A percentile compares a stretch with the other conserved stretches of the same genome.
phyloP scores from a whole-genome alignment of 1,284 basidiomycete species.

The Puccinia triticina region DNA sequence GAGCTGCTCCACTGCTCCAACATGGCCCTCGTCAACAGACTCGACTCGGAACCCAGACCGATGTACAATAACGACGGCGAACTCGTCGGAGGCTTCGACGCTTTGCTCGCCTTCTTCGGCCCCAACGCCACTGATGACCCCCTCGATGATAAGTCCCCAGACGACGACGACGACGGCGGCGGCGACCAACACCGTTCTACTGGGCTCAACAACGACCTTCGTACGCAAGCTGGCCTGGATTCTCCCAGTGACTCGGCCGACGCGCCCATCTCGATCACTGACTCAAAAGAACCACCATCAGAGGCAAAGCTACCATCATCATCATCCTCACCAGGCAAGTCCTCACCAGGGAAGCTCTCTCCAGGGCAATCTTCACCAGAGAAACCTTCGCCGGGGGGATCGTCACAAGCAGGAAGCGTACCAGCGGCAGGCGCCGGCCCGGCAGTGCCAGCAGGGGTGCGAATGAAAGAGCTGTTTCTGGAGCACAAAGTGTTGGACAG shows the following conservation, averaged over 20 bases:
- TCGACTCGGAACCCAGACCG: slow-evolving; percentile 64
- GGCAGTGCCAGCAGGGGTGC: slow-evolving; percentile 66
- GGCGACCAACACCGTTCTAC: too few relatives aligned
- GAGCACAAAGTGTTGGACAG: slow-evolving; percentile 72
- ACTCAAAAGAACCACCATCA: not conserved
- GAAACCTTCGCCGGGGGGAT: slow-evolving; percentile 53
- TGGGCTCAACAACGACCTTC: not conserved
- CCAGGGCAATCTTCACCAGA: slow-evolving; percentile 42
- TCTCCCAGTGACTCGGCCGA: slow-evolving; percentile 3
- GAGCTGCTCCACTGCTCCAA: slow-evolving; percentile 97
- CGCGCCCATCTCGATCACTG: not conserved
- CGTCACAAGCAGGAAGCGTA: slow-evolving; percentile 53
- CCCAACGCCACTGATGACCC: not conserved
- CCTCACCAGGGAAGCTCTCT: slow-evolving; percentile 56
- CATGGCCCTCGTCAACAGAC: slow-evolving; percentile 91
- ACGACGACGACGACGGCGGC: too few relatives aligned
- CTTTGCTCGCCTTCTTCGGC: slow-evolving; percentile 77
- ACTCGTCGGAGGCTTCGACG: slow-evolving; percentile 76
- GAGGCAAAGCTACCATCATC: slow-evolving; percentile 40
- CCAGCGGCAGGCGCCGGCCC: slow-evolving; percentile 5
- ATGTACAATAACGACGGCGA: slow-evolving; percentile 79
- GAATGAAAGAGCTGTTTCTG: slow-evolving; percentile 75
- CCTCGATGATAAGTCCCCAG: not conserved
- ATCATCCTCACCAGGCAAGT: slow-evolving; percentile 37
- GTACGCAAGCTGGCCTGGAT: slow-evolving; percentile 48